Conservation (phyloP, 768 basidiomycete species). For the Amanita molliuscula region DNA sequence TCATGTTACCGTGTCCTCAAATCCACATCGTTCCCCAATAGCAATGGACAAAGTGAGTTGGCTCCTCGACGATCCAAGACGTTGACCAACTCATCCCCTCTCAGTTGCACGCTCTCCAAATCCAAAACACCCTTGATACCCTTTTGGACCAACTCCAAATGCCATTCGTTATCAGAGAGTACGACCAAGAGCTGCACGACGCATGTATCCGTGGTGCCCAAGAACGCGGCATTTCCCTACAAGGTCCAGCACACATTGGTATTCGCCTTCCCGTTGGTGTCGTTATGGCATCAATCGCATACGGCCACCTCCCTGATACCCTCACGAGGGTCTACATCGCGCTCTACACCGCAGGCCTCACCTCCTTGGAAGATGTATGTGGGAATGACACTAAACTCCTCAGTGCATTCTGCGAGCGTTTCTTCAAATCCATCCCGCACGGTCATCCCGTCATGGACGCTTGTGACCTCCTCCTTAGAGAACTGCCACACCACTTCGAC, state of each 20-base stretch:
- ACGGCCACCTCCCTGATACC: conserved; percentile 18
- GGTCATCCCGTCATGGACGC: conserved; percentile 20
- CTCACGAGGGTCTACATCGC: conserved; percentile 24
- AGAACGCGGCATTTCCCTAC: conserved; percentile 16
- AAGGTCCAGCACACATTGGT: conserved; percentile 11
- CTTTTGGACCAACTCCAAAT: conserved; percentile 1
- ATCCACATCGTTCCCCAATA: no score
- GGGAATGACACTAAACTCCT: conserved; percentile 15
- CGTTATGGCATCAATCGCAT: conserved; percentile 16
- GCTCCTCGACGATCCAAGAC: no score
- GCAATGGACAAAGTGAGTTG: no score
- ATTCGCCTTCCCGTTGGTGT: conserved; percentile 22
- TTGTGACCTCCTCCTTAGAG: conserved; percentile 21
- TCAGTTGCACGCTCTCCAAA: background rate
- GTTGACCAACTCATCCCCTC: no score
- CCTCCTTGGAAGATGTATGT: conserved; percentile 27
- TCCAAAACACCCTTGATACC: background rate
- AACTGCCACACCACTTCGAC: conserved; percentile 18
- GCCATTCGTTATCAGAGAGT: background rate
- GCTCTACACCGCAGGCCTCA: conserved; percentile 27
- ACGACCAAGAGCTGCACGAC: conserved; percentile 8
- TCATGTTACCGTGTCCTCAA: no score
- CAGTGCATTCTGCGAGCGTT: conserved; percentile 22
- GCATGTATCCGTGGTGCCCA: conserved; percentile 15
- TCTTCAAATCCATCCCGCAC: conserved; percentile 19